Conservation (phyloP, 169 alveolate species). For the Eimeria maxima region DNA sequence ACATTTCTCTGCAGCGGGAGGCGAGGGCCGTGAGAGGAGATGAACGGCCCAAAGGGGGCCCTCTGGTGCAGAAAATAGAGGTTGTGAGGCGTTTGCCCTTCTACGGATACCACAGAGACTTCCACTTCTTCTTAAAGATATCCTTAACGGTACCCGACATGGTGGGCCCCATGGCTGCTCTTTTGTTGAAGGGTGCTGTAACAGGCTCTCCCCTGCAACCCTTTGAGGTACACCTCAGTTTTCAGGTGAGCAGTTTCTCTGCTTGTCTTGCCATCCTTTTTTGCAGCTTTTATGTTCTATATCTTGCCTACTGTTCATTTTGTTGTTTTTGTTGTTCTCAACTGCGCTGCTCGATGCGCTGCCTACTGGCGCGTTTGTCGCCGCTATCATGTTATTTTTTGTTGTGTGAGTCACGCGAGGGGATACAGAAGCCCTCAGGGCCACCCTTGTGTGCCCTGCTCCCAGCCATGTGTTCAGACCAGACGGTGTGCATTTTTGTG, state of each 20-base stretch:
- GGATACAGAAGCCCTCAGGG: neutral
- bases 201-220: conserved; percentile 80
- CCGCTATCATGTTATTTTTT: neutral
- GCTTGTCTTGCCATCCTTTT: neutral
- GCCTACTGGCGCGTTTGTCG: neutral
- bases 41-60: conserved; percentile 23
- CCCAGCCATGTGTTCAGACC: neutral
- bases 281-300: neutral
- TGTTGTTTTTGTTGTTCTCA: neutral
- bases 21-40: neutral
- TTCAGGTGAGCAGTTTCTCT: conserved; percentile 12
- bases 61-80: conserved; percentile 53
- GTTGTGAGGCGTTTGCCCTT: conserved; percentile 67
- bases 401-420: neutral
- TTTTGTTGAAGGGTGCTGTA: conserved; percentile 73
- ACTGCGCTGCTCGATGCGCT: neutral
- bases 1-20: neutral
- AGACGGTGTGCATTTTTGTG: neutral
- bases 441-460: neutral
- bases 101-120: conserved; percentile 77
- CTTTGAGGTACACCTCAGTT: conserved; percentile 76
- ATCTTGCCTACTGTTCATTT: neutral
- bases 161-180: conserved; percentile 74
- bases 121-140: conserved; percentile 55
- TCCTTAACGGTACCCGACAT: conserved; percentile 49